These are phyloP conservation scores for Mucor indicus DNA, from an alignment of 371 early-diverging fungal genomes.

Conservation along the genomic window DNA sequence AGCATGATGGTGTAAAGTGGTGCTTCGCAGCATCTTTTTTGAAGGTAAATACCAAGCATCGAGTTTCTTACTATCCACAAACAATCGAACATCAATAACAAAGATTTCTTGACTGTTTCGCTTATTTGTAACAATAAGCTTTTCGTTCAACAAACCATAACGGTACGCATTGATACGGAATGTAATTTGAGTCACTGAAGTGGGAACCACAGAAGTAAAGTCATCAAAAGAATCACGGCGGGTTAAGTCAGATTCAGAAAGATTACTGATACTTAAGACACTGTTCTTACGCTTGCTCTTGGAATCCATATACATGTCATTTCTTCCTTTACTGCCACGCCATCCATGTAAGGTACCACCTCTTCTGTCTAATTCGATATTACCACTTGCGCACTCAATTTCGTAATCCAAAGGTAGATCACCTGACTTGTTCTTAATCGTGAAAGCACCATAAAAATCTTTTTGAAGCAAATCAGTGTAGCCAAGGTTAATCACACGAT, in stretches of 20 bases:
- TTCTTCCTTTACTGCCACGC: constrained; percentile 30
- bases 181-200: constrained; percentile 51
- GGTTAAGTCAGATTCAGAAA: background rate
- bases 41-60: constrained; percentile 29
- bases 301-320: constrained; percentile 10
- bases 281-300: constrained; percentile 5
- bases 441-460: constrained; percentile 61
- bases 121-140: constrained; percentile 63
- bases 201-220: constrained; percentile 10
- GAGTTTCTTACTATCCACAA: constrained; percentile 57
- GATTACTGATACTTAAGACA: background rate
- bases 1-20: background rate
- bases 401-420: constrained; percentile 64
- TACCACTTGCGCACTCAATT: constrained; percentile 57
- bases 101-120: constrained; percentile 68
- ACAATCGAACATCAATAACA: constrained; percentile 64
- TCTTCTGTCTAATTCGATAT: constrained; percentile 56
- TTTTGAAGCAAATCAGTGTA: constrained; percentile 51
- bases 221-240: constrained; percentile 19
- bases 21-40: constrained; percentile 17
- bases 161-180: constrained; percentile 58
- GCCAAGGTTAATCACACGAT: constrained; percentile 54
- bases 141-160: constrained; percentile 63
- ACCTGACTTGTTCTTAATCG: constrained; percentile 61
- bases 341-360: constrained; percentile 62